Percentiles rank a stretch among this genome's conserved stretches.
Conservation (phyloP, 306 rosid species). For the Corylus americana region DNA sequence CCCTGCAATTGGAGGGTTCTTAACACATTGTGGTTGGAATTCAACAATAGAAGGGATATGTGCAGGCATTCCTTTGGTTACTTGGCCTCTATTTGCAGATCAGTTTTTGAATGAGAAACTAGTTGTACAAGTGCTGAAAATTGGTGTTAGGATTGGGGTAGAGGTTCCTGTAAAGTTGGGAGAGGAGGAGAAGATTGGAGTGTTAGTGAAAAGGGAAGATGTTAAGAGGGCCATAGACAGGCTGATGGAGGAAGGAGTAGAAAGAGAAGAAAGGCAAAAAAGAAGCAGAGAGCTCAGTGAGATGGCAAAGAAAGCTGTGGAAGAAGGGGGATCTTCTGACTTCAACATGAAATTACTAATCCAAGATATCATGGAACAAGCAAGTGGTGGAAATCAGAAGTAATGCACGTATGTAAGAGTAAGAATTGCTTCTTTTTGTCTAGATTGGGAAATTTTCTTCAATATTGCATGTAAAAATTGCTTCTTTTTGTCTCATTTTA, state of each 20-base stretch:
- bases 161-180: slow-evolving; percentile 28
- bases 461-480: too few species aligned
- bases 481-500: too few species aligned
- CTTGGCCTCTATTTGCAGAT: slow-evolving; percentile 44
- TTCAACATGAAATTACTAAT: slow-evolving; percentile 10
- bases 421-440: too few species aligned
- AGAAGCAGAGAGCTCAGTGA: slow-evolving; percentile 18
- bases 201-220: slow-evolving; percentile 23
- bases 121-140: slow-evolving; percentile 21
- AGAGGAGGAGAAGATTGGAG: slow-evolving; percentile 31
- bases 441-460: too few species aligned
- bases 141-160: slow-evolving; percentile 37
- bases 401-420: background rate
- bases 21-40: slow-evolving; percentile 71
- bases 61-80: slow-evolving; percentile 42
- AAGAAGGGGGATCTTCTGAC: slow-evolving; percentile 36
- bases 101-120: slow-evolving; percentile 45
- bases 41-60: slow-evolving; percentile 52
- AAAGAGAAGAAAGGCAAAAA: slow-evolving; percentile 16
- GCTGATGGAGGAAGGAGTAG: slow-evolving; percentile 26
- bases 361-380: slow-evolving; percentile 15
- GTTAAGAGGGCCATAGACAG: slow-evolving; percentile 29
- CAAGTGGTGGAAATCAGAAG: background rate
- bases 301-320: slow-evolving; percentile 30
- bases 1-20: slow-evolving; percentile 49